phyloP scores from a whole-genome alignment of 306 rosid genomes.

The Glycine soja region DNA sequence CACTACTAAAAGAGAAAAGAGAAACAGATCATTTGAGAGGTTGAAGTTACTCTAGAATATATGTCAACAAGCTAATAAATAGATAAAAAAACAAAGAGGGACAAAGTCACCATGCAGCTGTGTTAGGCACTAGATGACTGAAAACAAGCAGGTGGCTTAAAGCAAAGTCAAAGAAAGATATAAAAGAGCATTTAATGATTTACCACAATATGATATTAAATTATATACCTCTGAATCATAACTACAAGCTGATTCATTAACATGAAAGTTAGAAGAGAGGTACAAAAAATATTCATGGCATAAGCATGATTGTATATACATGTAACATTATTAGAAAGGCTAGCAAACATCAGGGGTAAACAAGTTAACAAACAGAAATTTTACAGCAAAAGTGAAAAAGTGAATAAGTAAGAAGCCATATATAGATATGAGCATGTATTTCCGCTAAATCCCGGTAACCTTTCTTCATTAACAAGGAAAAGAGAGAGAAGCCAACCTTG shows the following conservation, averaged over 20 bases:
- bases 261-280: constrained; percentile 37
- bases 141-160: constrained; percentile 31
- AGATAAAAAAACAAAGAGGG: constrained; percentile 1
- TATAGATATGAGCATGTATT: background rate
- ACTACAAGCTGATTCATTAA: constrained; percentile 6
- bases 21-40: constrained; percentile 10
- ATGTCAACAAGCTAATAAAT: constrained; percentile 44
- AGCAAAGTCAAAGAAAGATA: constrained; percentile 23
- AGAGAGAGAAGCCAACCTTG: constrained; percentile 58
- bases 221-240: constrained; percentile 5
- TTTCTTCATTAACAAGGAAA: constrained; percentile 10
- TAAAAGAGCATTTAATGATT: background rate
- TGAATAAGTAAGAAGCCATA: constrained; percentile 13
- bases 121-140: constrained; percentile 18
- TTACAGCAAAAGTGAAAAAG: background rate
- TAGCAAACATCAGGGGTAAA: constrained; percentile 8
- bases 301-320: constrained; percentile 16
- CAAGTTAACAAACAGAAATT: constrained; percentile 23
- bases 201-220: background rate
- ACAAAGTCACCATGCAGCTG: constrained; percentile 31
- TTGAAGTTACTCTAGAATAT: constrained; percentile 31
- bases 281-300: constrained; percentile 18
- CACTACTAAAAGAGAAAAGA: constrained; percentile 3
- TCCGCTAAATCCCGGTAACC: background rate
- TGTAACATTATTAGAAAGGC: constrained; percentile 27